A percentile compares a stretch with the other conserved stretches of the same genome.
Evolutionary conservation across 441 rosid genomes (phyloP).

Genomic region (Mallotus repandus): DNA sequence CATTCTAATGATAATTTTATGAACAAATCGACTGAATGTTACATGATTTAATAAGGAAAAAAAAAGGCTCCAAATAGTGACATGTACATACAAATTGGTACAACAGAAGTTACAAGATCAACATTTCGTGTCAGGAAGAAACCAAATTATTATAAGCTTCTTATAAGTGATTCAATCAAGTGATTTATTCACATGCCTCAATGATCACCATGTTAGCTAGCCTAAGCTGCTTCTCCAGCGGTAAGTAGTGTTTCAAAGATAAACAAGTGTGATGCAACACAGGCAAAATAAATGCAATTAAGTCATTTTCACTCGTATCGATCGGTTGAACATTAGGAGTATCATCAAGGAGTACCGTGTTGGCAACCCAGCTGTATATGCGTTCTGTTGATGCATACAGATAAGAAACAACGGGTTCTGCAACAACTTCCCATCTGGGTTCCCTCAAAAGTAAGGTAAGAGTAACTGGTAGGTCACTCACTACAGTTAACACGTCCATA

Average conservation of each 20-base stretch:
- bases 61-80: not conserved
- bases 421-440: constrained; percentile 56
- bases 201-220: constrained; percentile 54
- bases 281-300: constrained; percentile 40
- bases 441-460: constrained; percentile 60
- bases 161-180: not conserved
- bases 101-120: not conserved
- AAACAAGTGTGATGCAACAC: constrained; percentile 61
- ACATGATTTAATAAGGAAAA: not conserved
- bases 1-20: not conserved
- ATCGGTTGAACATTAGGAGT: constrained; percentile 33
- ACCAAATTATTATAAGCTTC: not conserved
- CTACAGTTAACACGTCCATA: constrained; percentile 49
- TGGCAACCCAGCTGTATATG: constrained; percentile 47
- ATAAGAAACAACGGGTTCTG: constrained; percentile 47
- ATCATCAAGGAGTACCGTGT: constrained; percentile 25
- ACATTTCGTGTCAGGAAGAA: not conserved
- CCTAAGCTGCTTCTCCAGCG: constrained; percentile 69
- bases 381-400: constrained; percentile 68
- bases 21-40: not conserved
- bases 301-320: constrained; percentile 44
- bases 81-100: not conserved
- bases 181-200: constrained; percentile 13
- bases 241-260: constrained; percentile 55
- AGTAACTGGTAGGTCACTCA: constrained; percentile 74